Percentiles rank a stretch among this genome's conserved stretches.
Evolutionary conservation across 2,329 filamentous ascomycete species (phyloP).

Genomic region (Fusarium devonianum): DNA sequence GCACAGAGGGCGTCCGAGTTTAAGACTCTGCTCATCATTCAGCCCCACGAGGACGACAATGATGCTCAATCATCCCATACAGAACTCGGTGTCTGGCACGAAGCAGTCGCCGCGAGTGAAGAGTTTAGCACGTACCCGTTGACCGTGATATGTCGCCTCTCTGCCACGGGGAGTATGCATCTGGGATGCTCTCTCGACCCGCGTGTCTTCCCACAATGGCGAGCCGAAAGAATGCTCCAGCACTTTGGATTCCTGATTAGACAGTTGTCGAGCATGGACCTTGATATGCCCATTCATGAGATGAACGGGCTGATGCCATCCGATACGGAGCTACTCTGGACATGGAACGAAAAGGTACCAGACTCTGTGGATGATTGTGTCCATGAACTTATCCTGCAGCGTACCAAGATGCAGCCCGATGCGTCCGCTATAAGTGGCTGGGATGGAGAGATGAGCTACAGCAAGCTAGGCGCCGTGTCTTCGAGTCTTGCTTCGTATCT

Average conservation of each 20-base stretch:
- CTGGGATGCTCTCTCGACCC: constrained; percentile 10
- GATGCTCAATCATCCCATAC: neutral
- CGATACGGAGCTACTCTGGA: constrained; percentile 5
- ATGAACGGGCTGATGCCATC: neutral
- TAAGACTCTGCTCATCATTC: constrained; percentile 20
- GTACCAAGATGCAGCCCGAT: neutral
- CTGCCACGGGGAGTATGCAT: constrained; percentile 1
- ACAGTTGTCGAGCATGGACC: constrained; percentile 3
- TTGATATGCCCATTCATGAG: neutral
- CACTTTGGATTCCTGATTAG: constrained; percentile 2
- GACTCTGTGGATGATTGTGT: constrained; percentile 1
- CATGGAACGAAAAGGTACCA: constrained; percentile 13
- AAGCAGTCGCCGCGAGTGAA: neutral
- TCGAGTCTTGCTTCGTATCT: constrained; percentile 15
- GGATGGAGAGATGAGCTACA: constrained; percentile 22
- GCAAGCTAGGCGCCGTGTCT: constrained; percentile 11
- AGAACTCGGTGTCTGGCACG: constrained; percentile 1
- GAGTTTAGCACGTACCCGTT: constrained; percentile 12
- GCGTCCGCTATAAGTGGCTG: constrained; percentile 10
- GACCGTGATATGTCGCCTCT: constrained; percentile 8
- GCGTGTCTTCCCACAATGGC: constrained; percentile 9
- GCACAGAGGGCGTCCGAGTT: constrained; percentile 5
- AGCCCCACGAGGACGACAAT: constrained; percentile 11
- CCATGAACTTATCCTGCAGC: constrained; percentile 14
- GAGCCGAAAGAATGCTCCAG: constrained; percentile 5